Conservation (phyloP, 257 asterid species). For the Solanum rostratum region DNA sequence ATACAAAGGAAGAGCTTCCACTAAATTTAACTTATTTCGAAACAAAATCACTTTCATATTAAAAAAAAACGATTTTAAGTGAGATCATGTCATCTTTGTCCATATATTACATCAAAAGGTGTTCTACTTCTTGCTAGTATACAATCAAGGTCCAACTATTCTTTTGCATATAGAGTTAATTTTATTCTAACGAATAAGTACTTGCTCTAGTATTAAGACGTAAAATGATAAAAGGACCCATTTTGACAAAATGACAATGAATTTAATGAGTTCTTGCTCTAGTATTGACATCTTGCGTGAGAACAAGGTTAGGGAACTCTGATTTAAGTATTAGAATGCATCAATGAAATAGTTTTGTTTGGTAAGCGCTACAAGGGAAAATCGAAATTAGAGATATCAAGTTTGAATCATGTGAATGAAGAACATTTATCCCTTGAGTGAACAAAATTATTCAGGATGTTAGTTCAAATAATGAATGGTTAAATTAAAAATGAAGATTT, state of each 20-base stretch:
- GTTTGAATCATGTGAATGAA: neutral
- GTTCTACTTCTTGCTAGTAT: neutral
- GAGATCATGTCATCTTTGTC: neutral
- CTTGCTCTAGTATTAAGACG: neutral
- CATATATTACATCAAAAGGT: neutral
- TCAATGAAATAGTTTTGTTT: neutral
- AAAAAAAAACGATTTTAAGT: neutral
- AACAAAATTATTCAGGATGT: neutral
- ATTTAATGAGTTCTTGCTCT: neutral
- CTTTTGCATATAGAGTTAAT: neutral
- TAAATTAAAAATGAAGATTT: neutral
- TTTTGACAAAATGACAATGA: neutral
- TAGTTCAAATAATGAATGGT: neutral
- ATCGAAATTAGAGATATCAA: neutral
- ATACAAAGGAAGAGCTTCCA: neutral
- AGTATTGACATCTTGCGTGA: neutral
- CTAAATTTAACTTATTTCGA: neutral
- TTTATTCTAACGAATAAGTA: neutral
- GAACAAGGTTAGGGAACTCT: neutral
- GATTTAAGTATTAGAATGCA: neutral
- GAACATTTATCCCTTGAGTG: neutral
- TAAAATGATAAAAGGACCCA: neutral
- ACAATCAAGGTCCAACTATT: neutral
- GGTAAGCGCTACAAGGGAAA: neutral
- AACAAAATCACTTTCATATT: neutral